Evolutionary conservation across 2,329 filamentous ascomycete species (phyloP), one percentile per base, ranked within the genome.

Genomic region (Apiospora pterosperma): DNA sequence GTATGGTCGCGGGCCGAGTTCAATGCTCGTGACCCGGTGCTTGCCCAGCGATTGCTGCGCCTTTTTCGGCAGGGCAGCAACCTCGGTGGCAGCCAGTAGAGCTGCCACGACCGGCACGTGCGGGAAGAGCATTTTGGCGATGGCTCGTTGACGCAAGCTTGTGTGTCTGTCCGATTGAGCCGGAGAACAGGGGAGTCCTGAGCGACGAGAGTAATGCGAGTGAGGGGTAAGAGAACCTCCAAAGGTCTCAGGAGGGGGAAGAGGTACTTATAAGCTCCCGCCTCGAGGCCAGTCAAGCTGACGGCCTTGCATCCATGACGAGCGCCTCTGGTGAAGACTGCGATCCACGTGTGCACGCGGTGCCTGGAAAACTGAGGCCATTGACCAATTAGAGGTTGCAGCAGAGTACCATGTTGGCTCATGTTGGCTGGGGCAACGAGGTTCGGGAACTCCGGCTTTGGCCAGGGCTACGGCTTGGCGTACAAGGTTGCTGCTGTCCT

Each of bases 1-100:
- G 76, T 86, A 88, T 0, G 88, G 89, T 11, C 88, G 83, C 2
- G 87, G 86, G 7, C 88, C 88, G 4, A 90, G 78, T 62, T 89
- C 84, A 65, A 90, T 81, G 67, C 79, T 79, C 66, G 75, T 79
- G 69, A 84, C 76, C 41, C 78, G 76, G 67, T 75, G 60, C 23
- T 55, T 21, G 25, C 28, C 28, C 21, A 34, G 2, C 8, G 21
- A 39, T n/a, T 36, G 66, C 41, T 31, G 34, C 14, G 63, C 31
- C 48, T 38, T n/a, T n/a, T 60, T 65, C 3, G 69, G 69, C 21
- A 69, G 48, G 21, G 69, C 69, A 39, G 62, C 66, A 12, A 67
- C 44, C 60, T 25, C 62, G 31, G 28, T 41, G 39, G 39, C 52
- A 21, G 31, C 63, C 25, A 65, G 34, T 12, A 65, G 39, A 19